Percentiles rank a stretch among this genome's conserved stretches.
phyloP scores from a whole-genome alignment of 345 rosid genomes.

The Moricandia arvensis region DNA sequence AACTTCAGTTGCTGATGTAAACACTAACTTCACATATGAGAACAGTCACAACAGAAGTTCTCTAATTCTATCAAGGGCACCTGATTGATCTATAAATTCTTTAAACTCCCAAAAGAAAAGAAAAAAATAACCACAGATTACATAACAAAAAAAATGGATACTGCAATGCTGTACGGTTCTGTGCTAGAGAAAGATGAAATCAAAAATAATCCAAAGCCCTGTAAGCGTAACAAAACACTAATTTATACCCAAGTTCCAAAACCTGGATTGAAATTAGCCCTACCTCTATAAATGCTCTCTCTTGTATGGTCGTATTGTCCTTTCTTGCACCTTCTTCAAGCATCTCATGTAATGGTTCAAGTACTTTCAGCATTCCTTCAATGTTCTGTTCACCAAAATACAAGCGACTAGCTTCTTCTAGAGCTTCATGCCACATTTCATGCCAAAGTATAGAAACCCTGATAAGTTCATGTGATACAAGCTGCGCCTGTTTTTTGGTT shows the following conservation, averaged over 20 bases:
- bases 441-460: constrained; percentile 99
- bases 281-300: constrained; percentile 96
- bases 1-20: constrained; percentile 14
- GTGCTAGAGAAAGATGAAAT: constrained; percentile 16
- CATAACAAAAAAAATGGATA: neutral
- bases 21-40: constrained; percentile 2
- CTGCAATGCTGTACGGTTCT: constrained; percentile 4
- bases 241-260: constrained; percentile 1
- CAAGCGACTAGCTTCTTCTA: constrained; percentile 99
- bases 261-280: neutral
- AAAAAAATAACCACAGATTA: constrained; percentile 2
- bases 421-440: constrained; percentile 94
- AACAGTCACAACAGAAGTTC: constrained; percentile 1
- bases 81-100: neutral
- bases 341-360: constrained; percentile 92
- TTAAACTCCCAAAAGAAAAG: neutral
- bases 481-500: constrained; percentile 68
- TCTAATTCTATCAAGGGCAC: constrained; percentile 21
- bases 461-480: constrained; percentile 87
- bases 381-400: constrained; percentile 95
- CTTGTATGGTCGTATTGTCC: constrained; percentile 72
- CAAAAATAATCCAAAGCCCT: constrained; percentile 2
- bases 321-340: constrained; percentile 83
- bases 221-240: neutral
- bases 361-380: constrained; percentile 92